A percentile compares a stretch with the other conserved stretches of the same genome.
phyloP scores from a whole-genome alignment of 257 asterid genomes.

The Scutellaria minor region DNA sequence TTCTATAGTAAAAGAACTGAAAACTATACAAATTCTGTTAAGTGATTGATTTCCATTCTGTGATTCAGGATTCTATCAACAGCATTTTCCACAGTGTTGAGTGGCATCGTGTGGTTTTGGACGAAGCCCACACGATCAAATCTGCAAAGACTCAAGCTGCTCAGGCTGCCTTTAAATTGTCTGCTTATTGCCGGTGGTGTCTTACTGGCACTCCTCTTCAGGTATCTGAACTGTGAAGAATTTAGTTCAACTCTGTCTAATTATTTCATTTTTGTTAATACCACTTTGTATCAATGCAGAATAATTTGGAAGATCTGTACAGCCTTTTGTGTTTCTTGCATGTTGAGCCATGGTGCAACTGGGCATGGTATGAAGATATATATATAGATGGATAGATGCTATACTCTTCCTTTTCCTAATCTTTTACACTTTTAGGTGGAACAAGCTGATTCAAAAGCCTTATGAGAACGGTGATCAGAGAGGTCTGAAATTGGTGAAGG shows the following conservation, averaged over 20 bases:
- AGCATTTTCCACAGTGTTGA: constrained; percentile 83
- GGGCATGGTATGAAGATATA: constrained; percentile 73
- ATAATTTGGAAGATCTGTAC: constrained; percentile 78
- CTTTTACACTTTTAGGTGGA: constrained; percentile 65
- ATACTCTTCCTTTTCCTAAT: not conserved
- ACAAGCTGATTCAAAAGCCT: constrained; percentile 75
- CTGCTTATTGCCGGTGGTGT: constrained; percentile 85
- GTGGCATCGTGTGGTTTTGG: constrained; percentile 85
- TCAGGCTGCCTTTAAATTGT: constrained; percentile 71
- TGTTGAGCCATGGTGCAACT: constrained; percentile 96
- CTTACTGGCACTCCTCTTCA: constrained; percentile 95
- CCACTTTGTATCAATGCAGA: constrained; percentile 51
- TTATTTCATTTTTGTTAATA: not conserved
- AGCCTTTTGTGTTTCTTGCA: constrained; percentile 90
- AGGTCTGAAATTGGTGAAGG: constrained; percentile 75
- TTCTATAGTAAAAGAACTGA: not conserved
- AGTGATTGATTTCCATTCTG: not conserved
- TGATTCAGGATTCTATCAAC: constrained; percentile 48
- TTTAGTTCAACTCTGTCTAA: not conserved
- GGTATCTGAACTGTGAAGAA: constrained; percentile 41
- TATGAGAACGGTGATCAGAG: constrained; percentile 79
- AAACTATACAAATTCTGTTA: not conserved
- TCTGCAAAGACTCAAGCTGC: constrained; percentile 72
- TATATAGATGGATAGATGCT: not conserved
- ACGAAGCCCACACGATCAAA: constrained; percentile 90